A percentile compares a stretch with the other conserved stretches of the same genome.
phyloP scores from a whole-genome alignment of 2,329 filamentous ascomycete species.

The Truncatella angustata region DNA sequence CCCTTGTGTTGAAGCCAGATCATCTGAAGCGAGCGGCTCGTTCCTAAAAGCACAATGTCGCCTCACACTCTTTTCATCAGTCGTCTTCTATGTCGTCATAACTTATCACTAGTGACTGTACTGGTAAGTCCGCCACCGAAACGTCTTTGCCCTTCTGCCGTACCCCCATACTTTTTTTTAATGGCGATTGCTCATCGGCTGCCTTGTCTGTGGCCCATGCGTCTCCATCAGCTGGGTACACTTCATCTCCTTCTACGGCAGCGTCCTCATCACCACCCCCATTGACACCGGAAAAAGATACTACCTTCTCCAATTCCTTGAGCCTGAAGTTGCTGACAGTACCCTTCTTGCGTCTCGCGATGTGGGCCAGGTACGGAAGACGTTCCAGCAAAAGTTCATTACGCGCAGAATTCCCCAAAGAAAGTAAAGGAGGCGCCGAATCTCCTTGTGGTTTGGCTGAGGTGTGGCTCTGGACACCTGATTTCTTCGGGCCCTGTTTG shows the following conservation, averaged over 20 bases:
- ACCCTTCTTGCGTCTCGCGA: slow-evolving; percentile 44
- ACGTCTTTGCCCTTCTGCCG: slow-evolving; percentile 26
- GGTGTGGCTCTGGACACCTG: slow-evolving; percentile 19
- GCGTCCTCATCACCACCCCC: slow-evolving; percentile 26
- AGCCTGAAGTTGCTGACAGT: neutral
- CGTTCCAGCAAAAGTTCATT: slow-evolving; percentile 79
- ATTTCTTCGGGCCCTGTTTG: slow-evolving; percentile 17
- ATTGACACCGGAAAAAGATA: slow-evolving; percentile 61
- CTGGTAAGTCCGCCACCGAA: slow-evolving; percentile 31
- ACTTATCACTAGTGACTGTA: slow-evolving; percentile 69
- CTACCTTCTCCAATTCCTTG: slow-evolving; percentile 57
- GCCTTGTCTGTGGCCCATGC: slow-evolving; percentile 63
- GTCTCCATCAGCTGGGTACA: slow-evolving; percentile 39
- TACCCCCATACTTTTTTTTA: slow-evolving; percentile 43
- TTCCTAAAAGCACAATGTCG: neutral
- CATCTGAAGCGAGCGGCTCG: neutral
- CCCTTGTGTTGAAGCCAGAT: no score
- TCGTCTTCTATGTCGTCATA: slow-evolving; percentile 84
- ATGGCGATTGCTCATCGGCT: slow-evolving; percentile 50
- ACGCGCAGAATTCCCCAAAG: slow-evolving; percentile 64
- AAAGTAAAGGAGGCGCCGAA: slow-evolving; percentile 42
- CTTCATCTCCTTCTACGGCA: slow-evolving; percentile 37
- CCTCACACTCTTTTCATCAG: slow-evolving; percentile 19
- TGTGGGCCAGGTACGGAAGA: slow-evolving; percentile 78
- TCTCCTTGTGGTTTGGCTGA: slow-evolving; percentile 17